These are phyloP conservation scores for Gossypium bickii DNA, from an alignment of 345 rosid species.

Conservation along the genomic window DNA sequence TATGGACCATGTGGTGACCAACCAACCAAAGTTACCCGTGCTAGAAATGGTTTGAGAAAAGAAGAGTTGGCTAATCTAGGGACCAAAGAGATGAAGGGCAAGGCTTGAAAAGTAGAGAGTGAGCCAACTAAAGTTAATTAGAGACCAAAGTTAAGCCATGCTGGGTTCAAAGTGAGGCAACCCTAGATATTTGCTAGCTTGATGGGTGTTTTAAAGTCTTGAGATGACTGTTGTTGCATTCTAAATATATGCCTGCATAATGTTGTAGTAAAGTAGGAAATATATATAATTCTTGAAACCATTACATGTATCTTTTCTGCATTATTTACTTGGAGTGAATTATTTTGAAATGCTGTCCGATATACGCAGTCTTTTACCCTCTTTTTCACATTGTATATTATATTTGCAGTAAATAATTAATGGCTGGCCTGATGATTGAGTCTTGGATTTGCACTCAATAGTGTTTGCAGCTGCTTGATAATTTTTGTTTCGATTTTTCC, in stretches of 20 bases:
- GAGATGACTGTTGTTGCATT: neutral
- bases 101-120: constrained; percentile 21
- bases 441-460: neutral
- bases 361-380: neutral
- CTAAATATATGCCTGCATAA: neutral
- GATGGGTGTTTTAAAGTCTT: neutral
- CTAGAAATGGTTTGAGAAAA: too few species aligned
- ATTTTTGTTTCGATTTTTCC: too few species aligned
- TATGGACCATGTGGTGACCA: constrained; percentile 58
- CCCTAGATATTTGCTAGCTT: neutral
- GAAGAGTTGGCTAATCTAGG: constrained; percentile 2
- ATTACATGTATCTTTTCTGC: neutral
- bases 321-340: neutral
- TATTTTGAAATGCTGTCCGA: neutral
- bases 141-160: too few species aligned
- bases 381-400: neutral
- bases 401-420: too few species aligned
- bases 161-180: neutral
- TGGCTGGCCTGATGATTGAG: too few species aligned
- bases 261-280: neutral
- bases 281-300: neutral
- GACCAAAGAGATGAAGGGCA: constrained; percentile 17
- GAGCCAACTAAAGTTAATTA: neutral
- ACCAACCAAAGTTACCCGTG: constrained; percentile 14
- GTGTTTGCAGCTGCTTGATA: neutral